phyloP scores from a whole-genome alignment of 306 rosid species.

The Rosa chinensis region DNA sequence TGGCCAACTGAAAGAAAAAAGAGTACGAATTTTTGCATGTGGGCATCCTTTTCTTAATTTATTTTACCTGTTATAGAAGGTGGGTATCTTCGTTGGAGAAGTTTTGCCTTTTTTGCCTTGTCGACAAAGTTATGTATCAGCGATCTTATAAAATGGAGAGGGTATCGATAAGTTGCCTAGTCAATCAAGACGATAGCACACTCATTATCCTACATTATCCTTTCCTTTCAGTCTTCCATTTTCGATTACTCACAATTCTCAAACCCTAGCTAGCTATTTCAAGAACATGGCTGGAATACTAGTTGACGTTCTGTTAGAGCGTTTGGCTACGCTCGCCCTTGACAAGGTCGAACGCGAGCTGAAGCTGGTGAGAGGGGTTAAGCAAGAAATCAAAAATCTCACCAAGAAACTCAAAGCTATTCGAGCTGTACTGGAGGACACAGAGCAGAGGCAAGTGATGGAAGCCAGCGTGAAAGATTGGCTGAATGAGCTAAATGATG shows the following conservation, averaged over 20 bases:
- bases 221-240: not conserved
- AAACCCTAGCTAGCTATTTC: too few relatives aligned
- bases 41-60: too few relatives aligned
- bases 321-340: not conserved
- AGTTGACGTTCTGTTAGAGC: not conserved
- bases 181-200: too few relatives aligned
- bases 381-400: not conserved
- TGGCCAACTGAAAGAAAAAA: too few relatives aligned
- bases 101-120: not conserved
- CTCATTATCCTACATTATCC: not conserved
- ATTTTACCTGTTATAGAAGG: not conserved
- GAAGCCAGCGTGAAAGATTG: not conserved
- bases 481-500: not conserved
- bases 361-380: not conserved
- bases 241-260: not conserved
- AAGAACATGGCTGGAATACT: not conserved
- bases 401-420: not conserved
- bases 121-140: not conserved
- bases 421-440: slow-evolving; percentile 11
- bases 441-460: slow-evolving; percentile 8
- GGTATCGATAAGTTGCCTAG: too few relatives aligned
- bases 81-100: not conserved
- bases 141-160: too few relatives aligned
- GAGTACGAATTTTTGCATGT: too few relatives aligned
- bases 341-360: not conserved